Conservation (phyloP, 768 basidiomycete genomes). For the Suillus weaverae region DNA sequence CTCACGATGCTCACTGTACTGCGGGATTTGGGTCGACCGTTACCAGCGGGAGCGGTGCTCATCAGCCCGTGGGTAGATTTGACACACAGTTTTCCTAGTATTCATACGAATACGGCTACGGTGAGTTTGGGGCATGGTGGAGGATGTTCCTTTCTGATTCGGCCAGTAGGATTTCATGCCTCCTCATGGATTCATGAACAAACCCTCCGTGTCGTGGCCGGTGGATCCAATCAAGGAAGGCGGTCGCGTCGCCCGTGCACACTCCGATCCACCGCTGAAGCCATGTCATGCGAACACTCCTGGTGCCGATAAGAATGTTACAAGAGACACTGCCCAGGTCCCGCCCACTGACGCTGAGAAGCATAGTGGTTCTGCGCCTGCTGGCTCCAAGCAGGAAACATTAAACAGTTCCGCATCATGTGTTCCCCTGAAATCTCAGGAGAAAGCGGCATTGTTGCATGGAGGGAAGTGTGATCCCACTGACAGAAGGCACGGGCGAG, state of each 20-base stretch:
- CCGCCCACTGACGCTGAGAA: constrained; percentile 11
- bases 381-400: neutral
- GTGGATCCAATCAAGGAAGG: constrained; percentile 39
- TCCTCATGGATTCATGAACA: constrained; percentile 58
- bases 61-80: constrained; percentile 85
- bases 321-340: constrained; percentile 15
- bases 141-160: neutral
- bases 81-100: constrained; percentile 81
- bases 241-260: constrained; percentile 38
- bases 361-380: constrained; percentile 15
- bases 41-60: constrained; percentile 74
- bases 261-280: constrained; percentile 43
- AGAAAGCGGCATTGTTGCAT: constrained; percentile 29
- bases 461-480: neutral
- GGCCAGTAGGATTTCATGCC: constrained; percentile 63
- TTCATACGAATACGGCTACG: constrained; percentile 64
- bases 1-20: constrained; percentile 61
- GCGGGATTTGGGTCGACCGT: constrained; percentile 66
- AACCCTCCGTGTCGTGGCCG: constrained; percentile 61
- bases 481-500: neutral
- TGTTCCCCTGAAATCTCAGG: constrained; percentile 25
- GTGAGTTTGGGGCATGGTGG: constrained; percentile 34
- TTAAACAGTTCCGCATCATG: too few species aligned
- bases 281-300: constrained; percentile 53
- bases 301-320: constrained; percentile 34